phyloP scores from a whole-genome alignment of 2,329 filamentous ascomycete genomes.

The Trichoderma sp. region DNA sequence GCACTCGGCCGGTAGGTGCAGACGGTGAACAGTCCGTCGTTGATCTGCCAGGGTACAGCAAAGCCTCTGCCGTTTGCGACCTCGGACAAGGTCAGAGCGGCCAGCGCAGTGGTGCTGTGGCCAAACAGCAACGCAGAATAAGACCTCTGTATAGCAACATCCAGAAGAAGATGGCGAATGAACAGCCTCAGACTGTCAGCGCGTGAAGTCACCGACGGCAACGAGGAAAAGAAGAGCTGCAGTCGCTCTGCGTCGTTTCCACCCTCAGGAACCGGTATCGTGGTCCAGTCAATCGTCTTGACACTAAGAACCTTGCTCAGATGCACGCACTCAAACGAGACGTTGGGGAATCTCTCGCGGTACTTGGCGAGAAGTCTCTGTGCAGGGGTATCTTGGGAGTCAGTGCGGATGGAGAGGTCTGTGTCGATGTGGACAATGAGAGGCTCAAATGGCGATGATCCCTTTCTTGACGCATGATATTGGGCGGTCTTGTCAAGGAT shows the following conservation, averaged over 20 bases:
- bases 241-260: conserved; percentile 47
- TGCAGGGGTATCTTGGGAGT: conserved; percentile 24
- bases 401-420: conserved; percentile 31
- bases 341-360: conserved; percentile 62
- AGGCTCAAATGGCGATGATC: conserved; percentile 68
- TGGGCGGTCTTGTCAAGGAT: conserved; percentile 71
- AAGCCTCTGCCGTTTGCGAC: conserved; percentile 90
- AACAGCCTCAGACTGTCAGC: conserved; percentile 73
- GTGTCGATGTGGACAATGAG: conserved; percentile 59
- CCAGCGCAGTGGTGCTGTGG: conserved; percentile 83
- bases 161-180: conserved; percentile 69
- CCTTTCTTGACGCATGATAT: conserved; percentile 64
- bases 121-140: conserved; percentile 79
- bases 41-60: conserved; percentile 76
- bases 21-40: conserved; percentile 63
- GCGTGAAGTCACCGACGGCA: conserved; percentile 74
- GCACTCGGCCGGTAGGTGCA: conserved; percentile 33
- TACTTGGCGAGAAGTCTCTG: conserved; percentile 41
- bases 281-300: conserved; percentile 55
- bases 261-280: conserved; percentile 38
- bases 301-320: conserved; percentile 63
- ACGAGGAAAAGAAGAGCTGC: conserved; percentile 54
- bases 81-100: conserved; percentile 81
- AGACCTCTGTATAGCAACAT: conserved; percentile 57
- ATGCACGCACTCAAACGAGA: conserved; percentile 62